Base-by-base conservation (phyloP, 805 yeast genomes). In the Clavispora santaluciae region DNA sequence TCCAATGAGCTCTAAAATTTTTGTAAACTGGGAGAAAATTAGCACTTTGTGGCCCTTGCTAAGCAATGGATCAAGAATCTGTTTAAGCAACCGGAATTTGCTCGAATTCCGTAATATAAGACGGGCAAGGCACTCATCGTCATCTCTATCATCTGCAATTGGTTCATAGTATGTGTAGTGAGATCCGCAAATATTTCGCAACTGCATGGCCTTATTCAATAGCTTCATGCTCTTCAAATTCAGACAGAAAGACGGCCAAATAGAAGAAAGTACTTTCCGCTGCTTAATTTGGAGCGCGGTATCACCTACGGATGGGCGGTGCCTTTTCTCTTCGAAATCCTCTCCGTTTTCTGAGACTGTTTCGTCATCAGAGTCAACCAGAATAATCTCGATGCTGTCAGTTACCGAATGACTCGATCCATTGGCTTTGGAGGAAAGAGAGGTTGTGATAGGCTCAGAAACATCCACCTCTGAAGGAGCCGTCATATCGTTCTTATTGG, bases 131-230 rank as follows among this genome's bases (percentile, higher is more conserved):
- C 41, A 21, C 4, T 62, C 60, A 13, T 67, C 51, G 34, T 66
- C 40, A 3, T 70, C 75, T 33, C 66, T 70, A 6, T 72, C 72
- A 74, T 81, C 39, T 11, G 53, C 53, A 37, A 64, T 86, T 0
- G 98, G 98, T 47, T 80, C 83, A 62, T 82, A 87, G 56, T 85
- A 87, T 33, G 86, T 59, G 55, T 83, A 85, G 0, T 97, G 96
- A 0, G 96, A 83, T 54, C 88, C 83, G 50, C 96, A 89, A 7
- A 87, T 76, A 43, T 82, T 78, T 33, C 99, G 71, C 38, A 90
- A 68, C 60, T 90, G 97, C 87, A 90, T 87, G 65, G 85, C 70
- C 51, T 79, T 53, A 52, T 86, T 87, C 47, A 76, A 81, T 39
- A 86, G 36, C 64, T 37, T 15, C 20, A 11, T 28, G 3, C 12